Evolutionary conservation across 805 yeast species (phyloP).

Genomic region (Ogataea trehalophila): DNA sequence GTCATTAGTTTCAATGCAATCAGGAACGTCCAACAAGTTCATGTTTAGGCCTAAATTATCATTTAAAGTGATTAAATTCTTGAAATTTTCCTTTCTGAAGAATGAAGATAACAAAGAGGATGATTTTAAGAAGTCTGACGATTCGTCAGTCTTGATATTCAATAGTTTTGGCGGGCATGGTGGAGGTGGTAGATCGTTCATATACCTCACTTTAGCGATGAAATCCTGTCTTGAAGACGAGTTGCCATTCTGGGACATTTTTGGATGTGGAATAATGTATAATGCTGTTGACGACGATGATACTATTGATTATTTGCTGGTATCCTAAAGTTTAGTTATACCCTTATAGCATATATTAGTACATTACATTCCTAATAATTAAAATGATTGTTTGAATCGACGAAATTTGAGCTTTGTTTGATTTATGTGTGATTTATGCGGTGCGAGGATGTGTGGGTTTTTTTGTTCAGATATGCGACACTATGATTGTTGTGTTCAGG

Average conservation of each 20-base stretch:
- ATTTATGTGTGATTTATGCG: too few species aligned
- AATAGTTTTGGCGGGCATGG: slow-evolving; percentile 84
- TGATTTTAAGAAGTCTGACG: slow-evolving; percentile 37
- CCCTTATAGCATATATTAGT: too few species aligned
- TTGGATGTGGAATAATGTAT: too few species aligned
- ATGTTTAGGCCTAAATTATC: slow-evolving; percentile 69
- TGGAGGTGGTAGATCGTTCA: slow-evolving; percentile 89
- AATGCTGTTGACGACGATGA: neutral
- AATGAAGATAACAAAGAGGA: slow-evolving; percentile 60
- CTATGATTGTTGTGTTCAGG: too few species aligned
- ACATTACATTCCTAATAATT: too few species aligned
- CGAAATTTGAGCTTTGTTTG: too few species aligned
- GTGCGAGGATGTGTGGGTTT: too few species aligned
- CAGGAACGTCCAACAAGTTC: slow-evolving; percentile 63
- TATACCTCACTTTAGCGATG: slow-evolving; percentile 77
- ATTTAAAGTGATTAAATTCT: slow-evolving; percentile 53
- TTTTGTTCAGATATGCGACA: too few species aligned
- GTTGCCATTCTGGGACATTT: slow-evolving; percentile 9
- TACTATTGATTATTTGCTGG: too few species aligned
- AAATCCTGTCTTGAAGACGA: slow-evolving; percentile 56
- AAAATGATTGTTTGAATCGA: too few species aligned
- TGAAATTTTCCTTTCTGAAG: slow-evolving; percentile 70
- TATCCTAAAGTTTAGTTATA: too few species aligned
- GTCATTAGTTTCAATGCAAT: slow-evolving; percentile 51
- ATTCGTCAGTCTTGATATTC: slow-evolving; percentile 33